These are phyloP conservation scores for Microcyclospora pomicola DNA, from an alignment of 2,329 filamentous ascomycete genomes.

Conservation along the genomic window DNA sequence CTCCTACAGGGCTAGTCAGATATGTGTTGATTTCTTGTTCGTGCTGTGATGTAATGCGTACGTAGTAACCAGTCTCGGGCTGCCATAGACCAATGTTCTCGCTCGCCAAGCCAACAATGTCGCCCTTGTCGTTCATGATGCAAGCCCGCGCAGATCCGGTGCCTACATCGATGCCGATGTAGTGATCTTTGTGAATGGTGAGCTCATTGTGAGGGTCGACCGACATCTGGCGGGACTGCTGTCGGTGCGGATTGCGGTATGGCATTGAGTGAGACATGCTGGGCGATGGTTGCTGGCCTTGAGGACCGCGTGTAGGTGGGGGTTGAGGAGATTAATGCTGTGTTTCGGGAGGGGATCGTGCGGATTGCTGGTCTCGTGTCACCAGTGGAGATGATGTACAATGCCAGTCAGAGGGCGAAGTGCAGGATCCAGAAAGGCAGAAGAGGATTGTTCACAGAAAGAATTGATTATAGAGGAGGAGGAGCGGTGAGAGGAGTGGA, in stretches of 20 bases:
- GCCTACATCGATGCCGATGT: conserved; percentile 86
- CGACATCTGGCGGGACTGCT: conserved; percentile 34
- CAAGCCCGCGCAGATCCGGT: conserved; percentile 92
- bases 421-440: too few relatives aligned
- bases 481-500: not conserved
- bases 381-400: too few relatives aligned
- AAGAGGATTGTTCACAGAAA: not conserved
- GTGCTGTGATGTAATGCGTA: conserved; percentile 15
- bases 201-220: conserved; percentile 43
- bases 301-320: too few relatives aligned
- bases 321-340: too few relatives aligned
- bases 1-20: conserved; percentile 43
- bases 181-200: conserved; percentile 44
- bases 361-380: too few relatives aligned
- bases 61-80: conserved; percentile 41
- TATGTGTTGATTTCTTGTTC: not conserved
- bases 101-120: conserved; percentile 54
- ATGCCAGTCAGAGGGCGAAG: too few relatives aligned
- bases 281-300: not conserved
- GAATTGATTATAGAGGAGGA: not conserved
- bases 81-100: conserved; percentile 41
- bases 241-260: conserved; percentile 21
- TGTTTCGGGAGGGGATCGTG: too few relatives aligned
- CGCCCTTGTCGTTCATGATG: conserved; percentile 81
- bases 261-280: conserved; percentile 11